Percentiles rank a stretch among this genome's conserved stretches.
These are phyloP conservation scores for Pseudogymnoascus sp. DNA, from an alignment of 2,329 filamentous ascomycete species.

Conservation along the genomic window DNA sequence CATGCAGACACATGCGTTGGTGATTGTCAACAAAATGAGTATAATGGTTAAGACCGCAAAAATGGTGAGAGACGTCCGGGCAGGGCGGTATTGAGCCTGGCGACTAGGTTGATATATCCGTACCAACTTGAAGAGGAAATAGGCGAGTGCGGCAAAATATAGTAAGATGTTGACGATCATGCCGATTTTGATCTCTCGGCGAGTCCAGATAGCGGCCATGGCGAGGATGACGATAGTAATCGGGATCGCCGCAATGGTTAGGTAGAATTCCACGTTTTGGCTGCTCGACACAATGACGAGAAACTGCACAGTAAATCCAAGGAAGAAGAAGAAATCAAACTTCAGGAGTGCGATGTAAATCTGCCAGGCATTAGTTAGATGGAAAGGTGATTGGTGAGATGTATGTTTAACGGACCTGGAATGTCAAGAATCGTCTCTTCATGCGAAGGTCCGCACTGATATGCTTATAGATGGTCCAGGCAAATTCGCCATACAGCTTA, in stretches of 20 bases:
- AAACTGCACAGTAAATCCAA: constrained; percentile 97
- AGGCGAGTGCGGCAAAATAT: constrained; percentile 81
- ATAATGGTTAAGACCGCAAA: constrained; percentile 91
- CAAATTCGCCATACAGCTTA: constrained; percentile 97
- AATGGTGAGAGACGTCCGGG: constrained; percentile 77
- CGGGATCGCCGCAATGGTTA: constrained; percentile 85
- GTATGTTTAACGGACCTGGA: constrained; percentile 59
- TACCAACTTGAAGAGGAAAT: constrained; percentile 97
- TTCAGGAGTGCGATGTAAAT: constrained; percentile 97
- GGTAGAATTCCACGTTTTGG: constrained; percentile 66
- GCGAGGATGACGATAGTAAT: constrained; percentile 85
- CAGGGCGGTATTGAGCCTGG: constrained; percentile 60
- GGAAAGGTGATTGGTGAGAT: neutral
- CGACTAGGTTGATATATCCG: constrained; percentile 75
- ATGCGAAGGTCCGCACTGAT: constrained; percentile 95
- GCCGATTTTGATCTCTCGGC: constrained; percentile 70
- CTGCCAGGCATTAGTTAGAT: constrained; percentile 39
- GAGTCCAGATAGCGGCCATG: constrained; percentile 75
- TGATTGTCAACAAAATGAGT: constrained; percentile 80
- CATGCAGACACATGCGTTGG: constrained; percentile 80
- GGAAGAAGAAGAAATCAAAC: constrained; percentile 99
- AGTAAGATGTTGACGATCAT: constrained; percentile 74
- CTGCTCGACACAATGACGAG: constrained; percentile 76
- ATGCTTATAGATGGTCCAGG: constrained; percentile 98
- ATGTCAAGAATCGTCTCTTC: constrained; percentile 93